phyloP scores from a whole-genome alignment of 164 flowering plant species.

The Buxus sempervirens region DNA sequence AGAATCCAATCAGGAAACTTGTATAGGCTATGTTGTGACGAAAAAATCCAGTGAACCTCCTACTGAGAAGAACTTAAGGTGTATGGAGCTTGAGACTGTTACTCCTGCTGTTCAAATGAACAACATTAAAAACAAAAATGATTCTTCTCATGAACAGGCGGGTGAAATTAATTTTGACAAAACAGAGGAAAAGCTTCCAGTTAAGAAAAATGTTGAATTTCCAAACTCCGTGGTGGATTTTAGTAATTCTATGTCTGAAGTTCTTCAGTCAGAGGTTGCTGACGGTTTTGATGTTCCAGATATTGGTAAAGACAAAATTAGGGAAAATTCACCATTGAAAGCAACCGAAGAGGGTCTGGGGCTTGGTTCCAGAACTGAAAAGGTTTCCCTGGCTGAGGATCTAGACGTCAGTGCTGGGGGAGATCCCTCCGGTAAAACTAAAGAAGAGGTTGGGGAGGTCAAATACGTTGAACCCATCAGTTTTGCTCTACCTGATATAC shows the following conservation, averaged over 20 bases:
- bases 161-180: too few relatives aligned
- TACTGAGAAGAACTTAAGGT: too few relatives aligned
- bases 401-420: not conserved
- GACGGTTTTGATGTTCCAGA: not conserved
- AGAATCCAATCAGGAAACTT: not conserved
- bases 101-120: too few relatives aligned
- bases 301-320: not conserved
- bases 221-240: not conserved
- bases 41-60: not conserved
- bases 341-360: slow-evolving; percentile 1
- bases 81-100: too few relatives aligned
- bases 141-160: too few relatives aligned
- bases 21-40: not conserved
- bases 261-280: too few relatives aligned
- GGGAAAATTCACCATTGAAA: not conserved
- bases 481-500: too few relatives aligned
- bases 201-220: not conserved
- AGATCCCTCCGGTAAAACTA: too few relatives aligned
- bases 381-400: slow-evolving; percentile 3
- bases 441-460: too few relatives aligned
- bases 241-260: not conserved
- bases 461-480: too few relatives aligned
- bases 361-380: not conserved
- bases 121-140: too few relatives aligned
- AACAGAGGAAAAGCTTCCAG: not conserved